phyloP scores from a whole-genome alignment of 2,329 filamentous ascomycete genomes.

The Fusarium beomiforme region DNA sequence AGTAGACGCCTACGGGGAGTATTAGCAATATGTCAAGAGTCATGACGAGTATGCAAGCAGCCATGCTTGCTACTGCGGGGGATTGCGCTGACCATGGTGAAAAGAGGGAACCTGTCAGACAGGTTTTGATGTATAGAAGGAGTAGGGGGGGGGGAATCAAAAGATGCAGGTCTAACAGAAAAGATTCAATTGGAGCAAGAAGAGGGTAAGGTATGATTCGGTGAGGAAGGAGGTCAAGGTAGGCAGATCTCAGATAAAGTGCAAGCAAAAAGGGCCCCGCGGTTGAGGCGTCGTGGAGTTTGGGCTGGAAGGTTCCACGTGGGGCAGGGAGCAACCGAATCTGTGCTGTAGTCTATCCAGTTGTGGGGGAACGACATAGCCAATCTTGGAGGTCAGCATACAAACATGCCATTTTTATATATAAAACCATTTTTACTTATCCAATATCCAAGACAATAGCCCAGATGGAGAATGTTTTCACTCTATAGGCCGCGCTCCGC shows the following conservation, averaged over 20 bases:
- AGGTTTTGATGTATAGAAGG: not conserved
- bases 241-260: conserved; percentile 19
- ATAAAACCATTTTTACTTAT: not conserved
- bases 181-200: conserved; percentile 10
- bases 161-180: not conserved
- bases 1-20: conserved; percentile 42
- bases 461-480: not conserved
- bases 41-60: conserved; percentile 8
- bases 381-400: not conserved
- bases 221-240: conserved; percentile 9
- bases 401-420: not conserved
- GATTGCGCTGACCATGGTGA: conserved; percentile 23
- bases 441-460: not conserved
- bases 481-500: not conserved
- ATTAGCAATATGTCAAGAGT: conserved; percentile 8
- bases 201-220: not conserved
- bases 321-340: conserved; percentile 28
- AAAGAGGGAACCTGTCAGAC: conserved; percentile 9
- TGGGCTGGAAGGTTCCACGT: conserved; percentile 46
- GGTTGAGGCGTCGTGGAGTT: conserved; percentile 38
- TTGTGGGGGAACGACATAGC: conserved; percentile 23
- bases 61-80: conserved; percentile 10
- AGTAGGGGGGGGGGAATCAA: not conserved
- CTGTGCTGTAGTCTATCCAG: not conserved
- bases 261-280: conserved; percentile 32